Base-by-base conservation (phyloP, 1,284 basidiomycete genomes). In the Somion occarium region DNA sequence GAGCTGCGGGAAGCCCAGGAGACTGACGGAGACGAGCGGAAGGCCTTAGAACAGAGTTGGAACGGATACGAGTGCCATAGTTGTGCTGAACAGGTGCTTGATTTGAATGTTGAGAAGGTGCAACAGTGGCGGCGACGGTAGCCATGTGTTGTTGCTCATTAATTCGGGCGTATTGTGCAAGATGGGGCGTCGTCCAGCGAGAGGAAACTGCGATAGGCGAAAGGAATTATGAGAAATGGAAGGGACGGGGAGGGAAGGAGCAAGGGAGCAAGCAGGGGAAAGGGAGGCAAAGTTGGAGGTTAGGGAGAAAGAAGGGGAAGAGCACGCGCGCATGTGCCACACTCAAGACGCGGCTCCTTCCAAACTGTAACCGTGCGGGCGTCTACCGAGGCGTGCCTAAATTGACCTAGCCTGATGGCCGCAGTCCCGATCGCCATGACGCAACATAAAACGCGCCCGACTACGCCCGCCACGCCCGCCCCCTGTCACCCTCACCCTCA, bases 31-130 rank as follows among this genome's bases (percentile, higher is more conserved):
- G 69, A 56, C 79, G 76, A 44, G 69, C 64, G 30, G 78, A 72
- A 48, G 79, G 78, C 56, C 72, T 77, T 57, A 80, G 71, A 57
- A 70, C 45, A 46, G 78, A 72, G 56, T 79, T 77, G 45, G 76
- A 74, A 52, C 80, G 75, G 41, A 75, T 81, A 46, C 82, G 69
- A 5, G 81, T 83, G 55, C 73, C 74, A 69, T 84, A 82, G 51
- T 68, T 62, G 65, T 75, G 73, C 30, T 61, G 54, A 47, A 60
- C 55, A 38, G 58, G 60, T 50, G 42, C 15, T 46, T 60, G 19
- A 50, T 26, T 41, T 47, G 56, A 53, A 12, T 57, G 58, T 30
- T 56, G 52, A 58, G 57, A 63, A n/a, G n/a, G n/a, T 56, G 59
- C 53, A 43, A 59, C 39, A 47, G 56, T 53, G 58, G 63, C 55